Conservation (phyloP, 2,329 filamentous ascomycete genomes). For the Ceratocystis lukuohia region DNA sequence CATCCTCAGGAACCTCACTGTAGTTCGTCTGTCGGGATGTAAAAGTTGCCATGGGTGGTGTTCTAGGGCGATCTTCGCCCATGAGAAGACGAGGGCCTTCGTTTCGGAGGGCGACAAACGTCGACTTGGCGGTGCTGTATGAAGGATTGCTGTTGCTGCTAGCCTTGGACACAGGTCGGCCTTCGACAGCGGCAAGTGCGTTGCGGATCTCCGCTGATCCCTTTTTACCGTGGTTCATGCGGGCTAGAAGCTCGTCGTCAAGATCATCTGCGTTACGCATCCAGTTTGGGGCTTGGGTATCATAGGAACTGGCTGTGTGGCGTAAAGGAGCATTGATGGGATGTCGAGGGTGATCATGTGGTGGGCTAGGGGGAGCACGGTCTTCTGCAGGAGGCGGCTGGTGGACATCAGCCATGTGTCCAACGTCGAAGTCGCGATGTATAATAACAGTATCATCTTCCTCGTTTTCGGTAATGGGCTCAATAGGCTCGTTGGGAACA, state of each 20-base stretch:
- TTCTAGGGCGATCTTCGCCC: slow-evolving; percentile 20
- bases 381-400: slow-evolving; percentile 15
- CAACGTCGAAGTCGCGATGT: slow-evolving; percentile 20
- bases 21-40: slow-evolving; percentile 20
- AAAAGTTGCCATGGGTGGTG: background rate
- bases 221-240: slow-evolving; percentile 27
- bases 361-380: background rate
- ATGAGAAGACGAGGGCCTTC: slow-evolving; percentile 40
- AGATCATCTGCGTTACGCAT: slow-evolving; percentile 34
- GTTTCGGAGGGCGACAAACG: slow-evolving; percentile 38
- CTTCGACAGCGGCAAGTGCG: slow-evolving; percentile 20
- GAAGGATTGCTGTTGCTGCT: slow-evolving; percentile 28
- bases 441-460: slow-evolving; percentile 33
- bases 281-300: slow-evolving; percentile 31
- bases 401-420: slow-evolving; percentile 12
- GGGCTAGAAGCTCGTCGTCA: slow-evolving; percentile 40
- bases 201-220: slow-evolving; percentile 19
- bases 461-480: slow-evolving; percentile 28
- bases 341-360: background rate
- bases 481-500: slow-evolving; percentile 20
- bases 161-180: slow-evolving; percentile 28
- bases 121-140: slow-evolving; percentile 42
- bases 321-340: background rate
- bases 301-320: slow-evolving; percentile 17
- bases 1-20: slow-evolving; percentile 23